Evolutionary conservation across 495 filamentous ascomycete genomes (phyloP).

Genomic region (Talaromyces proteolyticus): DNA sequence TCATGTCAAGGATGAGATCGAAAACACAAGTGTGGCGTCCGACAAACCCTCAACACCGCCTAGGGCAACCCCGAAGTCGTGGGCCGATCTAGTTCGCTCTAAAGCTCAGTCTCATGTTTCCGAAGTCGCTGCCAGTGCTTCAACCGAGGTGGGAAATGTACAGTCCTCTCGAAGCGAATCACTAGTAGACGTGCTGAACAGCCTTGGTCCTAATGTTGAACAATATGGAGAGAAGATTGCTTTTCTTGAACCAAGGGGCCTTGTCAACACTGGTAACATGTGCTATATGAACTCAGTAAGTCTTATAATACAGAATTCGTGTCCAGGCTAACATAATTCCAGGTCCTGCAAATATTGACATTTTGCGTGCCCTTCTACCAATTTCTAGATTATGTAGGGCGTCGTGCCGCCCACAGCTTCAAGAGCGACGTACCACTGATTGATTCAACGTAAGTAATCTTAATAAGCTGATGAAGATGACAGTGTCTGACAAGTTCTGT

Average conservation of each 20-base stretch:
- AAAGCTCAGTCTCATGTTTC: constrained; percentile 29
- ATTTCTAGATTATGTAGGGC: constrained; percentile 83
- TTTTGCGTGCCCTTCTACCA: constrained; percentile 92
- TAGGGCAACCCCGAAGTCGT: constrained; percentile 57
- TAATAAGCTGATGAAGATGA: neutral
- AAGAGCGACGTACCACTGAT: constrained; percentile 91
- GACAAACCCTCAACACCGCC: constrained; percentile 29
- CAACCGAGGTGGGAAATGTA: constrained; percentile 39
- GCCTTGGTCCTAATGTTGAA: constrained; percentile 54
- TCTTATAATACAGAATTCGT: constrained; percentile 2
- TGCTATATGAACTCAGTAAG: constrained; percentile 99
- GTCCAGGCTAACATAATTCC: constrained; percentile 8
- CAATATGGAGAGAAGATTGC: constrained; percentile 57
- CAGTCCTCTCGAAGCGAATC: constrained; percentile 51
- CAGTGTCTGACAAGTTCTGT: constrained; percentile 1
- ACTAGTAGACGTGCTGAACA: constrained; percentile 64
- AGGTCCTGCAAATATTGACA: constrained; percentile 90
- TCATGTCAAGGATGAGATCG: constrained; percentile 12
- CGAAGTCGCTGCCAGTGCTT: constrained; percentile 14
- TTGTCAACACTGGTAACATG: constrained; percentile 98
- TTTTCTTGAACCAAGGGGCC: constrained; percentile 89
- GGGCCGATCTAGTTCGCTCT: constrained; percentile 68
- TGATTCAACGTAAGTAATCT: constrained; percentile 79
- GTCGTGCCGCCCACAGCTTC: constrained; percentile 80
- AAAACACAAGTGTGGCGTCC: constrained; percentile 9